Evolutionary conservation across 2,329 filamentous ascomycete genomes (phyloP), one percentile per base, ranked within the genome.

Genomic region (Plenodomus biglobosus): DNA sequence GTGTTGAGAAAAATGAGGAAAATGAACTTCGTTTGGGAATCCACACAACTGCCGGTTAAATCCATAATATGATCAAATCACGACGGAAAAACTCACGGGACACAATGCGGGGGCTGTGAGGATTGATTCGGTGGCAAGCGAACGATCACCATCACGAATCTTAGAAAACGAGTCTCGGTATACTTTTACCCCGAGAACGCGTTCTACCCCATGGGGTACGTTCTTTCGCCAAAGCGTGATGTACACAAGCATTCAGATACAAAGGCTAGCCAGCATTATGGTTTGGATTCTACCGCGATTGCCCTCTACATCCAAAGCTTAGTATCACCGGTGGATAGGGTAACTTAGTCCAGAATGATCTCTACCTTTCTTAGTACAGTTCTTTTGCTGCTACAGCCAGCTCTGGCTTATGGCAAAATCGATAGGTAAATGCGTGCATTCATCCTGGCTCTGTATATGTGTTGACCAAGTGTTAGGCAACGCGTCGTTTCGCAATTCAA

Each of bases 401-500:
- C 16, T 21, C 13, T 38, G n/a, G 46, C 35, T 2, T n/a, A 37
- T 37, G 42, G 46, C 3, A 52, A 45, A 13, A 59, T 63, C 10
- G 53, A 63, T 17, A 55, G 59, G 59, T 58, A 30, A 2, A 1
- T 19, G 20, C 15, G 3, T 32, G 13, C 11, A 32, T 32, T 32
- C 3, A 10, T 15, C 3, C 27, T 3, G 3, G 11, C 8, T 11
- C 8, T 3, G 8, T 10, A 3, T 15, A 13, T 16, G 3, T 16
- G 5, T 39, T 55, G 16, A 51, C 35, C 4, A 7, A 17, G 0
- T 10, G n/a, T n/a, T 11, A 61, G 60, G 27, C 40, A 56, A 34
- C 48, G 41, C 2, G 19, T 64, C 2, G 57, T 64, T 8, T 59
- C 61, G 13, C 50, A 52, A 20, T 62, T 56, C 50, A 61, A 62